phyloP scores from a whole-genome alignment of 139 green algal species.

The Coccomyxa sp. region DNA sequence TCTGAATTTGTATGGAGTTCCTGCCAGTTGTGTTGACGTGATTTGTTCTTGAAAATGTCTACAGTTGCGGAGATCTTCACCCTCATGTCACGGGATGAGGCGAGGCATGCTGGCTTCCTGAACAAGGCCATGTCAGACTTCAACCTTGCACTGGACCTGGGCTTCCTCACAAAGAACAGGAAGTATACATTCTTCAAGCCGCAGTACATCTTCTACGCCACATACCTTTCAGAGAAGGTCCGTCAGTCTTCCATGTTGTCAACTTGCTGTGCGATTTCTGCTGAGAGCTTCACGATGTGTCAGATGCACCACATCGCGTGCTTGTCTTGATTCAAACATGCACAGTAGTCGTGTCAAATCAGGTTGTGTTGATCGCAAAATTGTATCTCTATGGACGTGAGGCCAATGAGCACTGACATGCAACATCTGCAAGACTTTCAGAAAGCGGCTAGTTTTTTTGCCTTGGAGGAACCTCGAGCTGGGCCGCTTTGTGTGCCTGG shows the following conservation, averaged over 20 bases:
- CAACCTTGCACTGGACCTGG: constrained; percentile 93
- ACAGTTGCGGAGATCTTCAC: constrained; percentile 66
- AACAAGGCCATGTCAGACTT: constrained; percentile 98
- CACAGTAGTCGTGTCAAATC: no score
- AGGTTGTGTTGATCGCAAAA: no score
- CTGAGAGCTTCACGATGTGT: neutral
- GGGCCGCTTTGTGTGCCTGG: no score
- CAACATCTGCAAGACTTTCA: no score
- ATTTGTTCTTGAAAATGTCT: neutral
- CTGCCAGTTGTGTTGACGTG: no score
- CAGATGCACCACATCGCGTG: no score
- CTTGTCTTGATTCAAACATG: no score
- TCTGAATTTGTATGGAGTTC: no score
- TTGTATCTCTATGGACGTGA: no score
- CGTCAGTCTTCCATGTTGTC: neutral
- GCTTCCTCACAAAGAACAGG: constrained; percentile 98
- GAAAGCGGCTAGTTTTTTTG: no score
- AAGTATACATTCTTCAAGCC: constrained; percentile 91
- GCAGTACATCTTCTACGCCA: constrained; percentile 99
- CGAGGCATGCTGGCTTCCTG: constrained; percentile 96
- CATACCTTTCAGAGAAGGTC: constrained; percentile 91
- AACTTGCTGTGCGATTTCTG: neutral
- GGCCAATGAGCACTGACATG: no score
- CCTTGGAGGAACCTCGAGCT: no score
- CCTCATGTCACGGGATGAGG: constrained; percentile 97